Evolutionary conservation across 306 rosid genomes (phyloP), one percentile per base, ranked within the genome.

Genomic region (Herpetospermum pedunculosum): DNA sequence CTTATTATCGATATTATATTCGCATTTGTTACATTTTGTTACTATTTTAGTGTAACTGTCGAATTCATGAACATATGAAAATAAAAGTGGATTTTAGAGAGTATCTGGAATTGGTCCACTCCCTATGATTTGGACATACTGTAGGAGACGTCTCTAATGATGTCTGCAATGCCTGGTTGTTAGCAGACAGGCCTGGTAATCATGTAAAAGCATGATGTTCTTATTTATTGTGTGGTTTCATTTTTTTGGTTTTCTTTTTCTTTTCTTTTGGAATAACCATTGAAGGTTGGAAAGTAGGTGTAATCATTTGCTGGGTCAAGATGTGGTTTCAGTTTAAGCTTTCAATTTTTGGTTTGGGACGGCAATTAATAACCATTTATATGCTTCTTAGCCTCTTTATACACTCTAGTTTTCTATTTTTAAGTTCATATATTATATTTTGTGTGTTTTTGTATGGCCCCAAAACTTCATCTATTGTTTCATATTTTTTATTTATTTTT

Each of bases 31-130:
- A n/a, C n/a, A n/a, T n/a, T n/a, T n/a, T n/a, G n/a, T n/a, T n/a
- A n/a, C n/a, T n/a, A n/a, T n/a, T n/a, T n/a, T n/a, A n/a, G n/a
- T n/a, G n/a, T n/a, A n/a, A n/a, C n/a, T n/a, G n/a, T n/a, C n/a
- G n/a, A n/a, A n/a, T n/a, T n/a, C n/a, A n/a, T n/a, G n/a, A n/a
- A n/a, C n/a, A n/a, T n/a, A n/a, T n/a, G n/a, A n/a, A n/a, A 35
- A 63, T 60, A 63, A 63, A 63, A 63, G 46, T 35, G 70, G 70
- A 10, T 35, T 63, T 63, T 37, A 67, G 52, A 67, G 72, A 67
- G 53, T 41, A 67, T 67, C 52, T 41, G 12, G 53, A 18, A 23
- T 15, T 14, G 32, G 72, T 12, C 72, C 50, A 19, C 32, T 1
- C 43, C 14, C 50, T 12, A 40, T 65, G 50, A 41, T 40, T 67